A percentile compares a stretch with the other conserved stretches of the same genome.
Conservation (phyloP, 257 asterid genomes). For the Nicotiana paniculata region DNA sequence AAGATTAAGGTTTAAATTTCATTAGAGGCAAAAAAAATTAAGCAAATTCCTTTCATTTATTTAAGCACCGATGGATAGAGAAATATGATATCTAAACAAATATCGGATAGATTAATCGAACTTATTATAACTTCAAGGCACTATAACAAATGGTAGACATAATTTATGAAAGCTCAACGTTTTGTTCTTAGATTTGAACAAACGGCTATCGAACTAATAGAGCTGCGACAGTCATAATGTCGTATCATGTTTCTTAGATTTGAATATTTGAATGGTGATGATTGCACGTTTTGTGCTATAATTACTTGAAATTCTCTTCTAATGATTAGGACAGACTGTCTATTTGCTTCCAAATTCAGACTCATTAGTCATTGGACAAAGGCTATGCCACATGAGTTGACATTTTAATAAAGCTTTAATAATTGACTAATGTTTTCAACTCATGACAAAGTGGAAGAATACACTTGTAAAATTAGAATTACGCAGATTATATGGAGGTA, state of each 20-base stretch:
- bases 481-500: background rate
- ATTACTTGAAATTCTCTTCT: slow-evolving; percentile 17
- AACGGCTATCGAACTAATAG: background rate
- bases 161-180: background rate
- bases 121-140: background rate
- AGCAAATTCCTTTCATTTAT: background rate
- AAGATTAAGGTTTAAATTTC: background rate
- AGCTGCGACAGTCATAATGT: background rate
- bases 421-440: background rate
- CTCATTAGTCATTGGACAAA: slow-evolving; percentile 24
- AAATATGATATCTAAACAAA: background rate
- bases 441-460: background rate
- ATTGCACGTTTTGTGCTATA: slow-evolving; percentile 13
- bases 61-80: background rate
- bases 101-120: background rate
- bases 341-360: slow-evolving; percentile 21
- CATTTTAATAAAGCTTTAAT: background rate
- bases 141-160: background rate
- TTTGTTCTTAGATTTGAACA: background rate
- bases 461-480: background rate
- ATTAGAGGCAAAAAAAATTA: too few species aligned
- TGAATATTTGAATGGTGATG: slow-evolving; percentile 14
- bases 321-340: slow-evolving; percentile 24
- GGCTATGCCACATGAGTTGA: slow-evolving; percentile 7
- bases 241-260: slow-evolving; percentile 8